Evolutionary conservation across 352 stramenopile genomes (phyloP).

Genomic region (Thalassiosira hispida): DNA sequence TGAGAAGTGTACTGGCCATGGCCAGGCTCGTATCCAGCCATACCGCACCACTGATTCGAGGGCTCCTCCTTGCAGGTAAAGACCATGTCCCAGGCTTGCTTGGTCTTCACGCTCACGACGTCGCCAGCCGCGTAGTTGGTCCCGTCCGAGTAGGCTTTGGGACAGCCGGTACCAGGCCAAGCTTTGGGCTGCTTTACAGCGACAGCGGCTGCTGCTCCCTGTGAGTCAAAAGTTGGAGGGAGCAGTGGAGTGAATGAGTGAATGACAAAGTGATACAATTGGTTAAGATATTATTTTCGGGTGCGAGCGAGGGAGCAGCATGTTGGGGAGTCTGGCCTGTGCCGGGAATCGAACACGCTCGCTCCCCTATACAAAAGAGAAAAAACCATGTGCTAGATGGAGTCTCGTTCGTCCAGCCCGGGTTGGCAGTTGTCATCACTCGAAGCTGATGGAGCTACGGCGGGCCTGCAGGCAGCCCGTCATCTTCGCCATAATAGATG

Average conservation of each 20-base stretch:
- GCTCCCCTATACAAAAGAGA: no score
- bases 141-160: conserved; percentile 3
- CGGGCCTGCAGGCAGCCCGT: no score
- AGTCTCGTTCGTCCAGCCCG: no score
- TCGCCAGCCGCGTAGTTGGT: not conserved
- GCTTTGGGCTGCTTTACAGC: not conserved
- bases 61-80: conserved; percentile 6
- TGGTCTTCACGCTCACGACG: not conserved
- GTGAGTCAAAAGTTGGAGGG: conserved; percentile 4
- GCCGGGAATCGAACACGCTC: no score
- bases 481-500: no score
- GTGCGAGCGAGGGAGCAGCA: no score
- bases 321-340: no score
- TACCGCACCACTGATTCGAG: not conserved
- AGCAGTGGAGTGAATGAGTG: not conserved
- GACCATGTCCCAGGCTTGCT: not conserved
- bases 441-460: no score
- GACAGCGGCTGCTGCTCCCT: not conserved
- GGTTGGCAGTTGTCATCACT: no score
- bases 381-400: no score
- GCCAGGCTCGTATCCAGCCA: conserved; percentile 27
- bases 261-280: no score
- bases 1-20: conserved; percentile 1
- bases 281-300: no score
- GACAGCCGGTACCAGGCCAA: conserved; percentile 25